Base-by-base conservation (phyloP, 257 asterid species). In the Fraxinus quadrangulata region DNA sequence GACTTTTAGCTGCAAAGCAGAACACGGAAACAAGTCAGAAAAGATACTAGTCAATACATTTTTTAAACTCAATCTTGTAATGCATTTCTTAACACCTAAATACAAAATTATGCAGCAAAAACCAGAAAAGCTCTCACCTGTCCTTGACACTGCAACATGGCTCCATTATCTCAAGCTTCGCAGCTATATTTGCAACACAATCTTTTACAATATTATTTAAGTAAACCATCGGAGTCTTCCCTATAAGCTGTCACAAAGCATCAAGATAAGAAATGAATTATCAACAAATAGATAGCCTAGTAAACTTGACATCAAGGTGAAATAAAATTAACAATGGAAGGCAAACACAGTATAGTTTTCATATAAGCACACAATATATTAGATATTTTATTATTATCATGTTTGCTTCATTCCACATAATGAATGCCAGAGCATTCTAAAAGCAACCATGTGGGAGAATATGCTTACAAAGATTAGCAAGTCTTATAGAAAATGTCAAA, bases 101-200 rank as follows among this genome's bases (percentile, higher is more conserved):
- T 39, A 21, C 49, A 70, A 73, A 76, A 66, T 24, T 28, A 51
- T 9, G 28, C 17, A 67, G 36, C n/a, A 73, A 68, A 78, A 77
- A 66, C 65, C 31, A 45, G 47, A 70, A 71, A 12, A 39, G 71
- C 73, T 40, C 89, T 83, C 82, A 92, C 99, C 99, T 95, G 76
- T 95, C 99, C 89, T 92, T 95, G 77, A 92, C 99, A 74, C 98
- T 95, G 91, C 99, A 90, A 73, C 99, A 95, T 30, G 99, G 98
- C 87, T 95, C 99, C 99, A 95, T 95, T 61, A 88, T 89, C 84
- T 95, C 99, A 69, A 95, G 98, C 85, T 92, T 95, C 49, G 99
- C 97, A 65, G 98, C 96, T 67, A 93, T 86, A 83, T 95, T 92
- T 37, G 99, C 98, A 68, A 91, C 96, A 81, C 94, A 89, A 37